A percentile compares a stretch with the other conserved stretches of the same genome.
Conservation (phyloP, 2,329 filamentous ascomycete species). For the Aspergillus pseudoterreus region DNA sequence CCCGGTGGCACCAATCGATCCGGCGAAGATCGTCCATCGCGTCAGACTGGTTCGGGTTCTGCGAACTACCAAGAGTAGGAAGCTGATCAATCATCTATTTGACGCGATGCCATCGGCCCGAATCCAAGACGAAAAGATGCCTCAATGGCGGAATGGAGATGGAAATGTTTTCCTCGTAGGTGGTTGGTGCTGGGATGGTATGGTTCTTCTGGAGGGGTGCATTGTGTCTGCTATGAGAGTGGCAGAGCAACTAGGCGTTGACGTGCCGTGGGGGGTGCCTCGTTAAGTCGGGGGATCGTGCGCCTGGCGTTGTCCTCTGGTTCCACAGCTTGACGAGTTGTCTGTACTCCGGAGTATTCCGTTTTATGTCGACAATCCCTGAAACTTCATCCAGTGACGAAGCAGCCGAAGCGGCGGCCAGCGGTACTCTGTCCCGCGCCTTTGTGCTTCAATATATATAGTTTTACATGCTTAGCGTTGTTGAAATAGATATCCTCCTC, state of each 20-base stretch:
- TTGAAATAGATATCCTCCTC: too few relatives aligned
- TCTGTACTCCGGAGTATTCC: not conserved
- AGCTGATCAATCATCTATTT: slow-evolving; percentile 45
- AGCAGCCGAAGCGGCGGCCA: too few relatives aligned
- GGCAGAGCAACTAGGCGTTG: slow-evolving; percentile 51
- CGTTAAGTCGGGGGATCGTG: not conserved
- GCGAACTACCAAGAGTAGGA: slow-evolving; percentile 47
- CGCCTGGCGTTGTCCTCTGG: not conserved
- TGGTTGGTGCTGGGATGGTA: slow-evolving; percentile 63
- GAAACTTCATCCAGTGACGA: too few relatives aligned
- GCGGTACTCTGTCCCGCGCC: too few relatives aligned
- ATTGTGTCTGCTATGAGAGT: slow-evolving; percentile 57
- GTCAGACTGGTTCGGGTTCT: slow-evolving; percentile 53
- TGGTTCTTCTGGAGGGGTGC: slow-evolving; percentile 61
- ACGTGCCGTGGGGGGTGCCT: slow-evolving; percentile 29
- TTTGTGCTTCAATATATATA: too few relatives aligned
- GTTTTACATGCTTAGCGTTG: too few relatives aligned
- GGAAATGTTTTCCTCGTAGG: slow-evolving; percentile 54
- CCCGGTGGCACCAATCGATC: slow-evolving; percentile 40
- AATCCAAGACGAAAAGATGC: not conserved
- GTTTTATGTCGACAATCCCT: not conserved
- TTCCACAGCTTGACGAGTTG: not conserved
- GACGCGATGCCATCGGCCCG: slow-evolving; percentile 19
- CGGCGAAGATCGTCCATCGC: slow-evolving; percentile 41
- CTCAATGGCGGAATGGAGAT: slow-evolving; percentile 52